Percentiles rank a stretch among this genome's conserved stretches.
phyloP scores from a whole-genome alignment of 2,329 filamentous ascomycete genomes.

The Aspergillus carbonarius region DNA sequence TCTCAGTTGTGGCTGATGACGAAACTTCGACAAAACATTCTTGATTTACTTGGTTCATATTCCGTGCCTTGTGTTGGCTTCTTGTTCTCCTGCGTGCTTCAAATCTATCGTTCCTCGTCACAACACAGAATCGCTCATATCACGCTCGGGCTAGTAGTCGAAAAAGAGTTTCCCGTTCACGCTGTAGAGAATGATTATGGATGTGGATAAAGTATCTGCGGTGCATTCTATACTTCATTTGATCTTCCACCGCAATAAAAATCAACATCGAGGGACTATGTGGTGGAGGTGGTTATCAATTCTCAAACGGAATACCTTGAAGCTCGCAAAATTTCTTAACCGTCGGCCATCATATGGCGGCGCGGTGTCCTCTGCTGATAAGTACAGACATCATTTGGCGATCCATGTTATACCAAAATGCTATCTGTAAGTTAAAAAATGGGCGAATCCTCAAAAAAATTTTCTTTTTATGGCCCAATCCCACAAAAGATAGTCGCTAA shows the following conservation, averaged over 20 bases:
- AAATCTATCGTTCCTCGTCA: too few species aligned
- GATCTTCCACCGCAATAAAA: constrained; percentile 80
- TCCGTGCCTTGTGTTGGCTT: background rate
- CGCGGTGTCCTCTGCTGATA: constrained; percentile 11
- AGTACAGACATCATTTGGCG: constrained; percentile 35
- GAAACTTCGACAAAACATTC: too few species aligned
- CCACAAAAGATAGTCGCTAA: background rate
- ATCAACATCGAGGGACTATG: constrained; percentile 77
- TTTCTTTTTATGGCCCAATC: background rate
- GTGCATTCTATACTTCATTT: constrained; percentile 58
- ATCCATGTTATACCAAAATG: constrained; percentile 40
- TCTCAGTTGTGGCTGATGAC: too few species aligned
- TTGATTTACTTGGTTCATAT: too few species aligned
- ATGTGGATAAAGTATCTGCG: constrained; percentile 28
- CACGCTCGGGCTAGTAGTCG: background rate
- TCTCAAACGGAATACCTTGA: constrained; percentile 65
- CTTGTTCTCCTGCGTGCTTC: background rate
- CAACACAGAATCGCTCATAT: background rate
- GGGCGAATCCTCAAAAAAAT: background rate
- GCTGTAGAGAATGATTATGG: constrained; percentile 22
- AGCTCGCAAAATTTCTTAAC: constrained; percentile 51
- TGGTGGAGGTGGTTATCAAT: constrained; percentile 79
- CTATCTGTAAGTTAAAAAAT: constrained; percentile 37
- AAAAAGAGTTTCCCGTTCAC: background rate
- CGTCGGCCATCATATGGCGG: constrained; percentile 23